phyloP scores from a whole-genome alignment of 805 yeast species.

The Kockiozyma suomiensis region DNA sequence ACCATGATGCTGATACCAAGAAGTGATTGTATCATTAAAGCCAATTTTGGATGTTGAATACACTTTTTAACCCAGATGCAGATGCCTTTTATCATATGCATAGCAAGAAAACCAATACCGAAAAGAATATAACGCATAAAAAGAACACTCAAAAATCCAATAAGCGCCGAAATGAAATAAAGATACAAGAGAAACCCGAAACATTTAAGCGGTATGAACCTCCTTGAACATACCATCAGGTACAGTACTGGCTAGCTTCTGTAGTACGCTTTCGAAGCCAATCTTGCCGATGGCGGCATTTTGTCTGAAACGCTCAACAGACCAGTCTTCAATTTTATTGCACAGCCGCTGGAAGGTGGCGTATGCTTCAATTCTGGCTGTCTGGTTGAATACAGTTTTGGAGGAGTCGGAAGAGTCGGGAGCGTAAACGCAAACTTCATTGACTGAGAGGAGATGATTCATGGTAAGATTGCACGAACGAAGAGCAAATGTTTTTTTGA shows the following conservation, averaged over 20 bases:
- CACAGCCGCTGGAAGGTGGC: constrained; percentile 70
- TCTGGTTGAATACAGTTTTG: constrained; percentile 63
- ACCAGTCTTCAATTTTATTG: constrained; percentile 88
- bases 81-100: constrained; percentile 2
- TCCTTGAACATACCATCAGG: constrained; percentile 28
- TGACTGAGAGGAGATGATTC: constrained; percentile 72
- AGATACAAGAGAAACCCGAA: neutral
- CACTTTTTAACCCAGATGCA: constrained; percentile 5
- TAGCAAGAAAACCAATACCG: neutral
- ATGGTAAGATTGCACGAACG: constrained; percentile 86
- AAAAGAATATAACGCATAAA: neutral
- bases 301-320: constrained; percentile 82
- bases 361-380: constrained; percentile 87
- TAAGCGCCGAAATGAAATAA: constrained; percentile 1
- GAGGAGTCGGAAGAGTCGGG: constrained; percentile 63
- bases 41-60: neutral
- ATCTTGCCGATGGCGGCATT: constrained; percentile 79
- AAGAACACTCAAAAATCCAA: neutral
- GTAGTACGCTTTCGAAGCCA: constrained; percentile 83
- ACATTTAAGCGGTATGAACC: neutral
- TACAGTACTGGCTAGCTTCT: constrained; percentile 39
- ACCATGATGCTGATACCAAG: neutral
- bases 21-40: neutral
- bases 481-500: constrained; percentile 64
- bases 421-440: constrained; percentile 79